phyloP scores from a whole-genome alignment of 2,329 filamentous ascomycete genomes.

The Ascochyta viciae-villosae region DNA sequence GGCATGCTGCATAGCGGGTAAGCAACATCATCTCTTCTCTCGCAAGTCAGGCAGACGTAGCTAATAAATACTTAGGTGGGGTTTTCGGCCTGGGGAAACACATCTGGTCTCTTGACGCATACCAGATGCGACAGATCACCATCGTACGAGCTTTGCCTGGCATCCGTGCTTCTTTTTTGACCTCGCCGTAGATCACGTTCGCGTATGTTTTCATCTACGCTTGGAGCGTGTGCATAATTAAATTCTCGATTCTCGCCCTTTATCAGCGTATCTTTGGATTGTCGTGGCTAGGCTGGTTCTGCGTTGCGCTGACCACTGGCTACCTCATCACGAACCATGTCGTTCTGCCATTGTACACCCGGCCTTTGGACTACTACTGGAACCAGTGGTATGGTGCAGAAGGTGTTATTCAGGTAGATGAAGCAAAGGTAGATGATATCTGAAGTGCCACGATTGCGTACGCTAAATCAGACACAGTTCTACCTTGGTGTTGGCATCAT shows the following conservation, averaged over 20 bases:
- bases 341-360: slow-evolving; percentile 28
- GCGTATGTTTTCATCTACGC: slow-evolving; percentile 37
- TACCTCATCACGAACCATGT: slow-evolving; percentile 31
- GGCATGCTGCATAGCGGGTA: slow-evolving; percentile 35
- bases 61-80: slow-evolving; percentile 15
- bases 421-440: slow-evolving; percentile 24
- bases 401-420: slow-evolving; percentile 25
- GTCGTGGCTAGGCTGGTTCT: slow-evolving; percentile 32
- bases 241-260: slow-evolving; percentile 35
- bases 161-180: background rate
- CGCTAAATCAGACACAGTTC: slow-evolving; percentile 23
- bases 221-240: slow-evolving; percentile 37
- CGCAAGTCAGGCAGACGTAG: background rate
- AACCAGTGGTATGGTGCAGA: slow-evolving; percentile 27
- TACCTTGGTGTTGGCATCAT: slow-evolving; percentile 34
- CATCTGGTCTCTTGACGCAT: slow-evolving; percentile 30
- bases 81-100: slow-evolving; percentile 36
- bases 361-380: slow-evolving; percentile 30
- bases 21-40: background rate
- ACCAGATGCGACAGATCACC: slow-evolving; percentile 35
- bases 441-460: too few species aligned
- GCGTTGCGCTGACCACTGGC: slow-evolving; percentile 23
- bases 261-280: slow-evolving; percentile 38
- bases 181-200: slow-evolving; percentile 31
- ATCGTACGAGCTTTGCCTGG: slow-evolving; percentile 20